A percentile compares a stretch with the other conserved stretches of the same genome.
Evolutionary conservation across 176 grass and related monocot genomes (phyloP).

Genomic region (Thinopyrum elongatum): DNA sequence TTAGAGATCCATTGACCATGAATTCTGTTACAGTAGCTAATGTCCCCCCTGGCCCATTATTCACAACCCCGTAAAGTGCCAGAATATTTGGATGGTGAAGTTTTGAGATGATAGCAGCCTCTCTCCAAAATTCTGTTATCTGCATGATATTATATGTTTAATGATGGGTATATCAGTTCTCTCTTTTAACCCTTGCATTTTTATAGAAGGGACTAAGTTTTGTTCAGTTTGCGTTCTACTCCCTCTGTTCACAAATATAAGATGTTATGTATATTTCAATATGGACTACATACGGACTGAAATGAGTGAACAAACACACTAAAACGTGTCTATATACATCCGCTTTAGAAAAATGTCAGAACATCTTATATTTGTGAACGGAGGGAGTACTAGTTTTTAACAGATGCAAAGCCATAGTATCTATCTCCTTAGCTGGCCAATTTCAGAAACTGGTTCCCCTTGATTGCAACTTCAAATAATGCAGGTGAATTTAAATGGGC

Average conservation of each 20-base stretch:
- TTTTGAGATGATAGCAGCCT: slow-evolving; percentile 79
- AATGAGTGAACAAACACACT: no score
- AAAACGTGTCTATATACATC: no score
- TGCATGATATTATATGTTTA: slow-evolving; percentile 19
- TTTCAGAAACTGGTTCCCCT: neutral
- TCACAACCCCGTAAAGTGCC: slow-evolving; percentile 85
- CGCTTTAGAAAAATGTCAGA: no score
- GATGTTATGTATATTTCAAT: no score
- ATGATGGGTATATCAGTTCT: neutral
- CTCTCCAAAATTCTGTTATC: slow-evolving; percentile 85
- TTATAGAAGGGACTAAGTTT: neutral
- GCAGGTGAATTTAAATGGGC: slow-evolving; percentile 1
- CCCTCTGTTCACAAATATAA: no score
- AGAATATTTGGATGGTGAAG: slow-evolving; percentile 94
- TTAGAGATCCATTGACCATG: slow-evolving; percentile 94
- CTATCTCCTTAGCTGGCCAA: neutral
- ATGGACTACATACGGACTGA: no score
- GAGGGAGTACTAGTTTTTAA: neutral
- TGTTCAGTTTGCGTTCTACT: no score
- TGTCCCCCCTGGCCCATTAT: slow-evolving; percentile 65
- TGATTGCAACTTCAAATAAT: slow-evolving; percentile 20
- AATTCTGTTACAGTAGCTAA: slow-evolving; percentile 91
- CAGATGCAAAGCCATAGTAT: no score
- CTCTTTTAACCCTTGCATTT: neutral
- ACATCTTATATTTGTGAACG: no score